phyloP scores from a whole-genome alignment of 495 filamentous ascomycete species.

The Ramalina peruviana region DNA sequence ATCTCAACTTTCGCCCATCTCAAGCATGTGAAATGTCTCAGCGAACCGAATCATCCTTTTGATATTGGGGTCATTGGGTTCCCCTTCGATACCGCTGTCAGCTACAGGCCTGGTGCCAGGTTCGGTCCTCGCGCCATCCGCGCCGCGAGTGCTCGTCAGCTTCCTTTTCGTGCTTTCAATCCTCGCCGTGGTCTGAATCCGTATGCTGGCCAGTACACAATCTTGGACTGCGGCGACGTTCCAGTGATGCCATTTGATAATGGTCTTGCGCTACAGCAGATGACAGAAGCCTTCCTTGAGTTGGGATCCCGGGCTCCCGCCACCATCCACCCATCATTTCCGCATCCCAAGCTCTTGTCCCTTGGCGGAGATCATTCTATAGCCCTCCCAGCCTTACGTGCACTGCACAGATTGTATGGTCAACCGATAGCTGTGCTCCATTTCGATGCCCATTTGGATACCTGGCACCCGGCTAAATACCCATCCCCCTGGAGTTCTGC shows the following conservation, averaged over 20 bases:
- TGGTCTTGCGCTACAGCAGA: constrained; percentile 56
- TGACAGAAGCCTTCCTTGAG: constrained; percentile 61
- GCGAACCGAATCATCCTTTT: constrained; percentile 47
- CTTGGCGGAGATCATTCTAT: constrained; percentile 75
- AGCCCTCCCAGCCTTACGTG: constrained; percentile 61
- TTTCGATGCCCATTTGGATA: constrained; percentile 74
- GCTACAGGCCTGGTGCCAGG: constrained; percentile 68
- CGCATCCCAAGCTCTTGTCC: constrained; percentile 55
- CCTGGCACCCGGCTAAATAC: constrained; percentile 72
- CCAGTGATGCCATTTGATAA: constrained; percentile 73
- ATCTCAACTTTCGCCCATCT: constrained; percentile 73
- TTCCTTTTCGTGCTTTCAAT: constrained; percentile 62
- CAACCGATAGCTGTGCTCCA: constrained; percentile 64
- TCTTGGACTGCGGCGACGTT: constrained; percentile 72
- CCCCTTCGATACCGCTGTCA: constrained; percentile 74
- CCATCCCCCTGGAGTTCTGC: constrained; percentile 55
- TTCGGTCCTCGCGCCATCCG: constrained; percentile 76
- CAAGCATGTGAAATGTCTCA: constrained; percentile 58
- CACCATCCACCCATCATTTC: constrained; percentile 17
- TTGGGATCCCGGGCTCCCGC: constrained; percentile 38
- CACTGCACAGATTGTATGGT: constrained; percentile 54
- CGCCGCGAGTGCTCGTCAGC: constrained; percentile 60
- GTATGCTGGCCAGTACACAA: constrained; percentile 54
- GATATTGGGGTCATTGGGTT: constrained; percentile 74
- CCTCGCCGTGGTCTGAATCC: constrained; percentile 65